Evolutionary conservation across 2,329 filamentous ascomycete species (phyloP).

Genomic region (Ambrosiella cleistominuta): DNA sequence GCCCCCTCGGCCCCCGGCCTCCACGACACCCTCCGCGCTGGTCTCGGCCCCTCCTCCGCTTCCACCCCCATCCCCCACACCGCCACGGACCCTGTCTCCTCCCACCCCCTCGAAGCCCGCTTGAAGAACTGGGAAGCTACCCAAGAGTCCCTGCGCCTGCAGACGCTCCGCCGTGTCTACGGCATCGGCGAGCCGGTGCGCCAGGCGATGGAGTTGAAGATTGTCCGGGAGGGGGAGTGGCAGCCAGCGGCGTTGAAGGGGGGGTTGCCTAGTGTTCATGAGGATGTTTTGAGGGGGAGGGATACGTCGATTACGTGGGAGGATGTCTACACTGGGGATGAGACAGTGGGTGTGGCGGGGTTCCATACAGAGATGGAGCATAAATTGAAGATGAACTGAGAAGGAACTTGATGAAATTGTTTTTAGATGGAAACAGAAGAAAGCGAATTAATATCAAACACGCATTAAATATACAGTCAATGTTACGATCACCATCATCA

Average conservation of each 20-base stretch:
- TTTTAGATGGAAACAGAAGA: neutral
- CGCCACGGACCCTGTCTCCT: conserved; percentile 29
- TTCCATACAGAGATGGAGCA: conserved; percentile 91
- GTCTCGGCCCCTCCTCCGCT: conserved; percentile 46
- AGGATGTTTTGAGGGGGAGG: conserved; percentile 69
- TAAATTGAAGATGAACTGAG: conserved; percentile 53
- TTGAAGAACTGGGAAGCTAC: conserved; percentile 81
- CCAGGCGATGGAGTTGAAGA: conserved; percentile 88
- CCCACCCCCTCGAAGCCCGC: conserved; percentile 82
- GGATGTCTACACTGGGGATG: conserved; percentile 73
- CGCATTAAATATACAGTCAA: neutral
- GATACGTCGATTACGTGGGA: conserved; percentile 77
- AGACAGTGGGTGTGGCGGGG: conserved; percentile 49
- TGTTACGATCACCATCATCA: neutral
- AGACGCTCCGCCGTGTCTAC: conserved; percentile 68
- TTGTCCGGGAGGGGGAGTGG: conserved; percentile 65
- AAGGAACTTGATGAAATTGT: neutral
- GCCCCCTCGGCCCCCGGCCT: conserved; percentile 86
- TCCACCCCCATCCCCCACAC: conserved; percentile 24
- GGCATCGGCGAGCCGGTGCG: conserved; percentile 86
- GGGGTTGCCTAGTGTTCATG: conserved; percentile 51
- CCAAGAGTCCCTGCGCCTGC: conserved; percentile 76
- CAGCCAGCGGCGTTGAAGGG: conserved; percentile 51
- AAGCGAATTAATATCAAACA: neutral
- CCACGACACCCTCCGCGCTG: conserved; percentile 80